Base-by-base conservation (phyloP, 305 asterid genomes). In the Euphrasia arctica region DNA sequence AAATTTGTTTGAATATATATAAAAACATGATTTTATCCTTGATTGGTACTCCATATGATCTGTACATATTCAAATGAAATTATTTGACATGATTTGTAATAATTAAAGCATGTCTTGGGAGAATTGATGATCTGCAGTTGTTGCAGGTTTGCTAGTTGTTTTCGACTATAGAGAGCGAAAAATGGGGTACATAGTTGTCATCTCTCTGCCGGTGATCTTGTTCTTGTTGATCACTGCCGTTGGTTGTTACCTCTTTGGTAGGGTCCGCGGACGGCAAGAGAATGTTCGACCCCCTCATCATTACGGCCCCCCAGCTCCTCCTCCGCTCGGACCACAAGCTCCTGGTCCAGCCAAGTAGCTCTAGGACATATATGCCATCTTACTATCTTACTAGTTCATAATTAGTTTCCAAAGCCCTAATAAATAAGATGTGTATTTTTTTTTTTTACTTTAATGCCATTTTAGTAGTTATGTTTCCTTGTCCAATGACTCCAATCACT, bases 221-320 rank as follows among this genome's bases (percentile, higher is more conserved):
- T 68, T 82, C 64, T 28, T 79, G 29, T 48, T 77, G 54, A 73
- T 82, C 0, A 13, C 72, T 0, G 87, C 80, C 13, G 57, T 82
- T 58, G 77, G 64, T 31, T 79, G 81, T 70, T 82, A 75, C 70
- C 58, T 79, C 10, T 1, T 83, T 13, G 89, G 89, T n/a, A 80
- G 70, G 63, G 39, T 72, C 4, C 70, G 80, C 18, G 83, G 78
- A 4, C 64, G 70, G 4, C 10, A 27, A 41, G 58, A 71, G 69
- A 45, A 27, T 9, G 7, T 42, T 2, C 34, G 47, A 3, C 63
- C 65, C 50, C 84, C 82, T 4, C 77, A 60, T 4, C 64, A 60
- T 15, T 39, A 72, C 22, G 87, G 84, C 6, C 81, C 78, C 8
- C 79, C 80, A 1, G 70, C 75, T 6, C 76, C 84, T 1, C 79